Conservation (phyloP, 495 filamentous ascomycete genomes). For the Penicillium egyptiacum region DNA sequence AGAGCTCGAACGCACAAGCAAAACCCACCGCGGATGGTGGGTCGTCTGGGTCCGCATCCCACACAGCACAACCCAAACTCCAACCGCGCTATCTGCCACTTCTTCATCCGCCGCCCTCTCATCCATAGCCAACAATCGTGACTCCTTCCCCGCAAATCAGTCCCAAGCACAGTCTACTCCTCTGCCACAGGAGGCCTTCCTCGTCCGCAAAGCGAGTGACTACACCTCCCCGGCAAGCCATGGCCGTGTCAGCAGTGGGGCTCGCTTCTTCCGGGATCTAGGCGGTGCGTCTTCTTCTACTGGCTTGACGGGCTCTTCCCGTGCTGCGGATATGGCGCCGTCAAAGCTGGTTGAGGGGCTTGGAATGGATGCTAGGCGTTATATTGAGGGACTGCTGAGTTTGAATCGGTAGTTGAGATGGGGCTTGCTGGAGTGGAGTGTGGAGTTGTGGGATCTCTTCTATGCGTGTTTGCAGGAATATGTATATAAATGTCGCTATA, state of each 20-base stretch:
- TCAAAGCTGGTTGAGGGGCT: conserved; percentile 78
- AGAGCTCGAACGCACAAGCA: conserved; percentile 83
- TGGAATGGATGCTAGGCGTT: conserved; percentile 80
- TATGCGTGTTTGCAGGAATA: not conserved
- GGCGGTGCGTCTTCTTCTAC: conserved; percentile 39
- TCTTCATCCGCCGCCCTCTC: conserved; percentile 21
- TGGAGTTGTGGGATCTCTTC: conserved; percentile 1
- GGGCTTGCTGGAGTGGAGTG: not conserved
- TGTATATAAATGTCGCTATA: not conserved
- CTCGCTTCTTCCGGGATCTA: conserved; percentile 50
- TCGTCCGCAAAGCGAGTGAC: conserved; percentile 78
- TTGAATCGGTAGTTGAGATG: conserved; percentile 57
- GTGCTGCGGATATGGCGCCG: conserved; percentile 52
- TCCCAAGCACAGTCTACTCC: not conserved
- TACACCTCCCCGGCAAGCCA: conserved; percentile 37
- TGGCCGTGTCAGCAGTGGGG: conserved; percentile 40
- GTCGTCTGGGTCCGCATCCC: conserved; percentile 84
- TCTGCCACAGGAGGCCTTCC: conserved; percentile 66
- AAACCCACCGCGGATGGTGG: conserved; percentile 95
- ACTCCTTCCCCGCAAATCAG: conserved; percentile 13
- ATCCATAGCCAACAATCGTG: conserved; percentile 22
- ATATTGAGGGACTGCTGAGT: conserved; percentile 80
- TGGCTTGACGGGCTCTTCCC: conserved; percentile 23
- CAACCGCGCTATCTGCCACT: conserved; percentile 21
- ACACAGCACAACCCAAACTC: conserved; percentile 23